Percentiles rank a stretch among this genome's conserved stretches.
Conservation (phyloP, 2,329 filamentous ascomycete genomes). For the Aspergillaceae sp. region DNA sequence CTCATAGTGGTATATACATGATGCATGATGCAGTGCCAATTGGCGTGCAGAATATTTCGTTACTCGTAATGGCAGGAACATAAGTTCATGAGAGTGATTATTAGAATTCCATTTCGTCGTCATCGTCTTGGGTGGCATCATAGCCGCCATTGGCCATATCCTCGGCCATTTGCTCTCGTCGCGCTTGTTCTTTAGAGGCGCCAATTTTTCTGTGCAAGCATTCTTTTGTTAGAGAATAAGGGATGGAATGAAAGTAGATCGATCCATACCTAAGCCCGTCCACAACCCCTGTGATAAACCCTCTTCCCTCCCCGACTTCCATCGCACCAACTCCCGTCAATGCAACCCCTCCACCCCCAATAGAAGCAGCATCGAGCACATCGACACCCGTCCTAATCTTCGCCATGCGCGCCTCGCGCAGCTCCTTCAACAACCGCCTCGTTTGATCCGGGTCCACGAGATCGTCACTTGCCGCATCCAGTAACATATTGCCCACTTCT, state of each 20-base stretch:
- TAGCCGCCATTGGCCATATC: conserved; percentile 48
- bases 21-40: no score
- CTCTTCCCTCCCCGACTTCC: conserved; percentile 81
- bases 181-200: conserved; percentile 65
- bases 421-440: conserved; percentile 64
- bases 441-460: conserved; percentile 65
- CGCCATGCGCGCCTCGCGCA: conserved; percentile 79
- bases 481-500: conserved; percentile 76
- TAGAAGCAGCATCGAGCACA: conserved; percentile 50
- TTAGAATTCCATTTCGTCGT: conserved; percentile 50
- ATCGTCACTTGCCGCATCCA: conserved; percentile 79
- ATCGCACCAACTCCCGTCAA: conserved; percentile 80
- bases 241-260: neutral
- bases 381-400: conserved; percentile 74
- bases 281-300: conserved; percentile 75
- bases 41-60: no score
- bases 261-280: conserved; percentile 60
- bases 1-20: no score
- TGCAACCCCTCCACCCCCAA: conserved; percentile 56
- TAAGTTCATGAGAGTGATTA: neutral
- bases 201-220: conserved; percentile 58
- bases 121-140: conserved; percentile 40
- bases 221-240: neutral
- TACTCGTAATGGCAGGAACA: no score
- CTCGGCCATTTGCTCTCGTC: conserved; percentile 68